Conservation (phyloP, 2,329 filamentous ascomycete genomes). For the Ophioceras dolichostomum region DNA sequence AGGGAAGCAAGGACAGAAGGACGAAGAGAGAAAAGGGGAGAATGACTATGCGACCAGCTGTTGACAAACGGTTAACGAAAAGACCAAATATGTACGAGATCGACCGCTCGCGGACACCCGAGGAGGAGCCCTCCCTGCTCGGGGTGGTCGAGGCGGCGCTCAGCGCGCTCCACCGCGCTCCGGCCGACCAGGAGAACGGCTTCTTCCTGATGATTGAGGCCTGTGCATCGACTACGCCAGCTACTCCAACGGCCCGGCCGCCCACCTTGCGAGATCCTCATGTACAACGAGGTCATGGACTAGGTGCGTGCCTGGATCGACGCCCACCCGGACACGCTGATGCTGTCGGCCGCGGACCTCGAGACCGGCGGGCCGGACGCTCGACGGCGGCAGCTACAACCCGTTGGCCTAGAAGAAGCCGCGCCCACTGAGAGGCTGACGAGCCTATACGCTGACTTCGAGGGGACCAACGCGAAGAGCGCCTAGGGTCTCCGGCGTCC, state of each 20-base stretch:
- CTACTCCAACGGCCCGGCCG: slow-evolving; percentile 41
- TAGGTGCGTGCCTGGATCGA: slow-evolving; percentile 26
- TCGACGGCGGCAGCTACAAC: slow-evolving; percentile 23
- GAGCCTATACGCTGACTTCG: slow-evolving; percentile 2
- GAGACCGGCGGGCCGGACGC: slow-evolving; percentile 25
- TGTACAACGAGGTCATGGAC: slow-evolving; percentile 24
- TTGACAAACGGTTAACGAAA: no score
- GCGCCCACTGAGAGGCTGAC: slow-evolving; percentile 18
- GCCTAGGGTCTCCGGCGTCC: no score
- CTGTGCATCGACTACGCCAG: slow-evolving; percentile 22
- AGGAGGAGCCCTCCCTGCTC: slow-evolving; percentile 22
- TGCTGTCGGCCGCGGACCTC: slow-evolving; percentile 26
- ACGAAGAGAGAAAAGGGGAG: no score
- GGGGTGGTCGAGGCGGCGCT: slow-evolving; percentile 26
- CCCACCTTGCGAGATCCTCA: slow-evolving; percentile 32
- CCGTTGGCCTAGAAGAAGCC: no score
- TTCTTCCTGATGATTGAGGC: slow-evolving; percentile 27
- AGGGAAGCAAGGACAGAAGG: no score
- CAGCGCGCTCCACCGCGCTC: slow-evolving; percentile 20
- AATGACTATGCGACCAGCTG: no score
- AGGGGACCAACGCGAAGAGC: slow-evolving; percentile 16
- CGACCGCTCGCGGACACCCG: slow-evolving; percentile 17
- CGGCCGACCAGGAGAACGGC: slow-evolving; percentile 17
- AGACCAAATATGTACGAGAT: slow-evolving; percentile 21
- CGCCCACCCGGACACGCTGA: slow-evolving; percentile 21